Percentiles rank a stretch among this genome's conserved stretches.
These are phyloP conservation scores for Phytomonas francai DNA, from an alignment of 208 protist species.

Conservation along the genomic window DNA sequence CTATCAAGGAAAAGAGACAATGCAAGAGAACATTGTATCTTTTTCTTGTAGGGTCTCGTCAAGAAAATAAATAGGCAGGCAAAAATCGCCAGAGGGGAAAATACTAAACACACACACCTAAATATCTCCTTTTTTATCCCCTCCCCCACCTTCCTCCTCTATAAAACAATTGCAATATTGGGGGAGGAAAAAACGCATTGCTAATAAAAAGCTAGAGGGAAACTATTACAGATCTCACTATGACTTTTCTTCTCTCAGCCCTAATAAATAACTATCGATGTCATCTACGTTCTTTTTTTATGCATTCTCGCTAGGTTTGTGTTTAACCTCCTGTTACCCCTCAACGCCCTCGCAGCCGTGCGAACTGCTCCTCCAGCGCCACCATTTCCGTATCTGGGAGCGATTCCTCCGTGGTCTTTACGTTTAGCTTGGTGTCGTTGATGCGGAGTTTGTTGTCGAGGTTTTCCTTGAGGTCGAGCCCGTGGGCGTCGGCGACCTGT, in stretches of 20 bases:
- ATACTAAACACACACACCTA: background rate
- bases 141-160: background rate
- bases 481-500: constrained; percentile 94
- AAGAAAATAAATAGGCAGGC: background rate
- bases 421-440: constrained; percentile 17
- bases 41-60: background rate
- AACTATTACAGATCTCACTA: background rate
- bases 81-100: background rate
- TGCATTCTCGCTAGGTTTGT: background rate
- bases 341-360: constrained; percentile 53
- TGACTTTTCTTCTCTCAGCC: background rate
- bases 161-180: background rate
- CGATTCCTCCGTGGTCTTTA: constrained; percentile 12
- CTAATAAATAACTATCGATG: background rate
- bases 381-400: constrained; percentile 25
- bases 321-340: background rate
- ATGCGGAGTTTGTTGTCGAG: constrained; percentile 53
- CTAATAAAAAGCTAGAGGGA: background rate
- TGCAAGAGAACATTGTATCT: background rate
- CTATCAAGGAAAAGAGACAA: background rate
- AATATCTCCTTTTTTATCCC: background rate
- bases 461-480: constrained; percentile 80
- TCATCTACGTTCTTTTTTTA: background rate
- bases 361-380: constrained; percentile 60
- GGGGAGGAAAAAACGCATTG: background rate